Evolutionary conservation across 768 basidiomycete species (phyloP).

Genomic region (Lentinula sp.): DNA sequence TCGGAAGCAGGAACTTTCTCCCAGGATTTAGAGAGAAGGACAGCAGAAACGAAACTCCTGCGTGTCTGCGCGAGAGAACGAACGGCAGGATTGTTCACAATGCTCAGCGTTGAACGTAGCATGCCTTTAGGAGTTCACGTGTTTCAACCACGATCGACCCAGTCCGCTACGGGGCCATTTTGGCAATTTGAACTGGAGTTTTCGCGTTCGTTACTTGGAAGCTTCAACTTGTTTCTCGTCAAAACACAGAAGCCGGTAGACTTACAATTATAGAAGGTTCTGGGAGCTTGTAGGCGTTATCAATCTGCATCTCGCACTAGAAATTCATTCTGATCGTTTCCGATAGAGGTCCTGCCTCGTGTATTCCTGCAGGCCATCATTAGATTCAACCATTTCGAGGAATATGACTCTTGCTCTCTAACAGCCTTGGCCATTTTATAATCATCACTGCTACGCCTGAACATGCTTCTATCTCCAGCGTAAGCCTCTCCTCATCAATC

Average conservation of each 20-base stretch:
- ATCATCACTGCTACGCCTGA: constrained; percentile 14
- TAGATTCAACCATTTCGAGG: constrained; percentile 19
- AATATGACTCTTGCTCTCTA: constrained; percentile 21
- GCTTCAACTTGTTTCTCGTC: too few relatives aligned
- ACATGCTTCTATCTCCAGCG: constrained; percentile 83
- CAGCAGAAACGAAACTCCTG: constrained; percentile 44
- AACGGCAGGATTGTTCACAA: neutral
- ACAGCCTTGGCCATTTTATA: constrained; percentile 7
- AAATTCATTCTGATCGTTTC: neutral
- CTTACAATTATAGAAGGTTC: neutral
- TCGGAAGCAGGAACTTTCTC: constrained; percentile 43
- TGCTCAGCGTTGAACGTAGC: neutral
- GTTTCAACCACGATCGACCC: too few relatives aligned
- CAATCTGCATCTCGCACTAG: neutral
- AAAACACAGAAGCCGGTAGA: too few relatives aligned
- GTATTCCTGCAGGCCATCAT: constrained; percentile 42
- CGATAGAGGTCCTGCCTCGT: constrained; percentile 44
- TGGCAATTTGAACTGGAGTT: too few relatives aligned
- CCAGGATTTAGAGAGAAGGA: constrained; percentile 53
- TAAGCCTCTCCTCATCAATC: constrained; percentile 29
- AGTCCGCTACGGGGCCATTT: too few relatives aligned
- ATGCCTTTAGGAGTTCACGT: neutral
- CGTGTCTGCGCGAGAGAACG: constrained; percentile 13
- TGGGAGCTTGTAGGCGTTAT: neutral
- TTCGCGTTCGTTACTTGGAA: too few relatives aligned